Evolutionary conservation across 495 filamentous ascomycete species (phyloP), one percentile per base, ranked within the genome.

Genomic region (Schizothecium vesticola): DNA sequence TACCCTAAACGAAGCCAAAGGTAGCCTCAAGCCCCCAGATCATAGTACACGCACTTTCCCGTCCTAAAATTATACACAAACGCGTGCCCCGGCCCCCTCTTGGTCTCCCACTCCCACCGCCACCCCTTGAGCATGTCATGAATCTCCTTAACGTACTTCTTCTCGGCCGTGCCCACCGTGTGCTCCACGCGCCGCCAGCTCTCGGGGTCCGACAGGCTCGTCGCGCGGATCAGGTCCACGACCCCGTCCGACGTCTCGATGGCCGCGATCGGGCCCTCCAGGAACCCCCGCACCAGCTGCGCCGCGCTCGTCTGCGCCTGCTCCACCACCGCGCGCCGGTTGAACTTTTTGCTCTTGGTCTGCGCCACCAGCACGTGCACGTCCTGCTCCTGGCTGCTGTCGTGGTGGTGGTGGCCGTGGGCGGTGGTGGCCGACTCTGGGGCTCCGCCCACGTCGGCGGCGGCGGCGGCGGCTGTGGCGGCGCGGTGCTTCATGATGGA

Each of bases 291-390:
- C 57, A 90, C 81, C 61, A 91, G 80, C 73, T 87, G 83, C 9
- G 86, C 84, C 4, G 89, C 86, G 62, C 84, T 85, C 29, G 82
- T 73, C 69, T 92, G 86, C 43, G 92, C 92, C 60, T 91, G 89
- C 73, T 96, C 92, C 25, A 97, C 89, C 43, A 98, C 91, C 29
- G 89, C 89, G 65, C 86, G 86, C 33, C 94, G 88, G 75, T 96
- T 97, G 56, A 89, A 89, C 80, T 97, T 99, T 78, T 97, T 97
- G 75, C 88, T 91, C 72, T 91, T 89, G 29, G 92, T 92, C 62
- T 91, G 88, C 0, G 91, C 86, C 1, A 91, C 81, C 1, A 98
- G 85, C 28, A 98, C 89, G 59, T 92, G 89, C 28, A 99, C 94
- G 67, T 94, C 88, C 72, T 89, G 89, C 59, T 86, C 83, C 25